A percentile compares a stretch with the other conserved stretches of the same genome.
These are phyloP conservation scores for Russula foetens DNA, from an alignment of 768 basidiomycete species.

Conservation along the genomic window DNA sequence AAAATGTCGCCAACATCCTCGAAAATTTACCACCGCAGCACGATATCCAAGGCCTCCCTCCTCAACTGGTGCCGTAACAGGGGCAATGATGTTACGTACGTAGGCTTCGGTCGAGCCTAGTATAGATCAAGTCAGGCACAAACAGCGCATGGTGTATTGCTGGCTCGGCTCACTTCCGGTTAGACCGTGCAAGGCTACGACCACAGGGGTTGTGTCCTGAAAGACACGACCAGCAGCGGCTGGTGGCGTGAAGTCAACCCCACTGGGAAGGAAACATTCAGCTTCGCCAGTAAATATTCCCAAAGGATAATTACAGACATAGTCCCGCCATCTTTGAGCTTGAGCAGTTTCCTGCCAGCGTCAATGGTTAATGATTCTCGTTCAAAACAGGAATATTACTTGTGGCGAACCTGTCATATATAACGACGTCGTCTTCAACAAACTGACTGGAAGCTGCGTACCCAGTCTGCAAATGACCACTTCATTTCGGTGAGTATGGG, in stretches of 20 bases:
- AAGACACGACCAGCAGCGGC: slow-evolving; percentile 21
- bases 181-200: slow-evolving; percentile 48
- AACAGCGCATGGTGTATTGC: not conserved
- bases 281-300: not conserved
- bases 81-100: slow-evolving; percentile 72
- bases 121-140: slow-evolving; percentile 2
- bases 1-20: slow-evolving; percentile 63
- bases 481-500: not conserved
- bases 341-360: slow-evolving; percentile 37
- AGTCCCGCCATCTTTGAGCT: slow-evolving; percentile 54
- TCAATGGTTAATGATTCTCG: slow-evolving; percentile 4
- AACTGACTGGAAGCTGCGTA: slow-evolving; percentile 56
- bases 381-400: not conserved
- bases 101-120: slow-evolving; percentile 85
- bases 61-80: slow-evolving; percentile 58
- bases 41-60: slow-evolving; percentile 86
- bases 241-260: slow-evolving; percentile 53
- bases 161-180: slow-evolving; percentile 34
- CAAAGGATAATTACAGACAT: slow-evolving; percentile 35
- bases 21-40: slow-evolving; percentile 85
- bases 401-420: slow-evolving; percentile 43
- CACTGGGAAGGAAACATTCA: slow-evolving; percentile 30
- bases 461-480: slow-evolving; percentile 55
- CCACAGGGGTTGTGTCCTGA: slow-evolving; percentile 37
- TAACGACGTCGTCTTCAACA: slow-evolving; percentile 44